Conservation (phyloP, 2,329 filamentous ascomycete species). For the Cercospora zeina region DNA sequence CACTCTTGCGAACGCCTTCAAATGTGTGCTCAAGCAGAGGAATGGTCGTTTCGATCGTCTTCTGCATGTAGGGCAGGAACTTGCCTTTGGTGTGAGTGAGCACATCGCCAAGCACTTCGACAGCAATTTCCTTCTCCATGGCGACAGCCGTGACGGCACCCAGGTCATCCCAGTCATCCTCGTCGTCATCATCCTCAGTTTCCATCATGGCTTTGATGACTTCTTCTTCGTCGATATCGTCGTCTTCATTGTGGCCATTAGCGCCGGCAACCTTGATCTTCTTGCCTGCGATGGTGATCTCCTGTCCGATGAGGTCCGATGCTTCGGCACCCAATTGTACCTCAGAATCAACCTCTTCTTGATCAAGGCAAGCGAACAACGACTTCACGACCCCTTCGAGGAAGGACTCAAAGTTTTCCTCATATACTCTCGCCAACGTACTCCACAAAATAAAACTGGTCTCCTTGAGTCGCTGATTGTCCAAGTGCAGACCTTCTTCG, state of each 20-base stretch:
- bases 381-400: conserved; percentile 75
- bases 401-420: conserved; percentile 77
- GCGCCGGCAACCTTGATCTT: conserved; percentile 76
- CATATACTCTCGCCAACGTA: conserved; percentile 89
- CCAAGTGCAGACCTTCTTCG: conserved; percentile 84
- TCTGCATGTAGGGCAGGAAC: conserved; percentile 82
- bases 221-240: conserved; percentile 61
- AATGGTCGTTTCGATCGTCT: conserved; percentile 77
- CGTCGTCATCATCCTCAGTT: conserved; percentile 60
- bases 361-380: conserved; percentile 79
- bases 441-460: conserved; percentile 98
- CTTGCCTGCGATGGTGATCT: conserved; percentile 76
- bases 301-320: conserved; percentile 70
- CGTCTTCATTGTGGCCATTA: conserved; percentile 50
- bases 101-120: conserved; percentile 91
- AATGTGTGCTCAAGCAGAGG: conserved; percentile 85
- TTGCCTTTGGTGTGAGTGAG: conserved; percentile 80
- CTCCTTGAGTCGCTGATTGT: conserved; percentile 87
- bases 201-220: conserved; percentile 53
- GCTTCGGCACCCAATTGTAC: conserved; percentile 73
- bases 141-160: conserved; percentile 84
- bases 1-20: conserved; percentile 89
- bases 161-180: conserved; percentile 81
- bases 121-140: conserved; percentile 94
- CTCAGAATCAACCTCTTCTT: conserved; percentile 82